Percentiles rank a stretch among this genome's conserved stretches.
Conservation (phyloP, 768 basidiomycete genomes). For the Mycena rebaudengoi region DNA sequence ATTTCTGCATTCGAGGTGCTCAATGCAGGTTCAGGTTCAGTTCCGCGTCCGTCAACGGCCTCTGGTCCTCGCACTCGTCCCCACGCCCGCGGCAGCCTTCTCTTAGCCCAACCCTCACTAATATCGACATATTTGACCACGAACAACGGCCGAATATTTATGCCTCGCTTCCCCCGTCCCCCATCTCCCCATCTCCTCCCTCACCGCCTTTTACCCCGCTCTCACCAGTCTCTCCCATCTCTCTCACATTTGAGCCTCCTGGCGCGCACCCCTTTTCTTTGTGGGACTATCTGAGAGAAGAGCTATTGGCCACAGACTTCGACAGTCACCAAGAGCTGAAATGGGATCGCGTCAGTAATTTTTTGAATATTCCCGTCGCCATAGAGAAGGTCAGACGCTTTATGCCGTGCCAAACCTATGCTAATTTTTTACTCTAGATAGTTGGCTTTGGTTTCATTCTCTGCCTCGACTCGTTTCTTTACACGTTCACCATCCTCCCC, state of each 20-base stretch:
- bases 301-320: slow-evolving; percentile 90
- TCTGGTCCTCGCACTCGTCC: slow-evolving; percentile 5
- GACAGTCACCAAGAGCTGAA: slow-evolving; percentile 94
- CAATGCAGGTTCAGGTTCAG: too few species aligned
- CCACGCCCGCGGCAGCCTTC: slow-evolving; percentile 17
- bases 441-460: slow-evolving; percentile 92
- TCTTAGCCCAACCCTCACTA: slow-evolving; percentile 13
- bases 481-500: slow-evolving; percentile 97
- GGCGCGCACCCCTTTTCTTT: slow-evolving; percentile 72
- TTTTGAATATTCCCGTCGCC: slow-evolving; percentile 89
- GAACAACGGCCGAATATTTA: slow-evolving; percentile 59
- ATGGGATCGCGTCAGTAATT: slow-evolving; percentile 97
- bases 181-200: slow-evolving; percentile 60
- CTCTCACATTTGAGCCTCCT: slow-evolving; percentile 27
- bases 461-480: slow-evolving; percentile 96
- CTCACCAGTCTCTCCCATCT: slow-evolving; percentile 40
- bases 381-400: slow-evolving; percentile 85
- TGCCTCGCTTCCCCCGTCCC: slow-evolving; percentile 79
- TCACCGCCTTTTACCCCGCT: slow-evolving; percentile 43
- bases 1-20: too few species aligned
- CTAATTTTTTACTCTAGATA: too few species aligned
- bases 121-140: slow-evolving; percentile 11
- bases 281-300: slow-evolving; percentile 93
- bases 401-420: too few species aligned
- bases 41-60: slow-evolving; percentile 20